phyloP scores from a whole-genome alignment of 2,329 filamentous ascomycete species.

The Diaporthe velutina region DNA sequence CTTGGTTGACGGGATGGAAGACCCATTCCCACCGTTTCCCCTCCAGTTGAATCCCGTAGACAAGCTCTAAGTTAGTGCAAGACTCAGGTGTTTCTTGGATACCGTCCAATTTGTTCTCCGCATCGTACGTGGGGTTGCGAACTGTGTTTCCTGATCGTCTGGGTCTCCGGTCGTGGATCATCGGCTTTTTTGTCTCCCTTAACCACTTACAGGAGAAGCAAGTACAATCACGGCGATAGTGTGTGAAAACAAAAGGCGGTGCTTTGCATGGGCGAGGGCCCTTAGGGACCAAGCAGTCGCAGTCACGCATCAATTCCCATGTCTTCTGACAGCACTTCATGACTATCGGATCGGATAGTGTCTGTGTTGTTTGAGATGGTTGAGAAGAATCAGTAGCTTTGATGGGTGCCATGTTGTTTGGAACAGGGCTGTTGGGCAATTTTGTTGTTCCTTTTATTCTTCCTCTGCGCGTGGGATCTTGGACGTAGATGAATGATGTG shows the following conservation, averaged over 20 bases:
- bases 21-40: background rate
- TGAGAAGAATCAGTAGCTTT: background rate
- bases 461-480: background rate
- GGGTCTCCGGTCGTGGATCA: background rate
- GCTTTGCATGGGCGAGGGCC: background rate
- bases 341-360: too few species aligned
- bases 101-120: too few species aligned
- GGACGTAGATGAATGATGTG: background rate
- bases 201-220: slow-evolving; percentile 13
- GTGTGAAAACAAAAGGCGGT: background rate
- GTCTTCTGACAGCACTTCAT: background rate
- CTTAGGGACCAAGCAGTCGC: background rate
- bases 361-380: background rate
- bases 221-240: background rate
- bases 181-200: background rate
- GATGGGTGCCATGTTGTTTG: too few species aligned
- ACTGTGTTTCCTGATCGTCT: background rate
- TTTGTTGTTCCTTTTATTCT: too few species aligned
- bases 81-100: too few species aligned
- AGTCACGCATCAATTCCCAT: background rate
- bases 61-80: background rate
- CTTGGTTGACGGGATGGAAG: background rate
- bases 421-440: too few species aligned
- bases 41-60: background rate
- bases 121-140: background rate